Percentiles rank a stretch among this genome's conserved stretches.
phyloP scores from a whole-genome alignment of 2,329 filamentous ascomycete species.

The Penicillium sp. region DNA sequence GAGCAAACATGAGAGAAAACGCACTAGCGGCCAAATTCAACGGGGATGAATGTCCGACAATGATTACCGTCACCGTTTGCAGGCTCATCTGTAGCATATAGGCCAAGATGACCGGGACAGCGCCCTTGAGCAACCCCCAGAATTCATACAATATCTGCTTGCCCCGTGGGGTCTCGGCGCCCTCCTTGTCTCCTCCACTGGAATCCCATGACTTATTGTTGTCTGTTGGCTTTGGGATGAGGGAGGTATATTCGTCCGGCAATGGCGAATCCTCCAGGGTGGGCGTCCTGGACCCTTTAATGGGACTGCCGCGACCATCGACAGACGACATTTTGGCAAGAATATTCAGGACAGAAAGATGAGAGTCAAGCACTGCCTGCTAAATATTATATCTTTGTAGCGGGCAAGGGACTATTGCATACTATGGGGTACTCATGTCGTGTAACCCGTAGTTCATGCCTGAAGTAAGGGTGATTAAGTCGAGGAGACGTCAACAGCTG shows the following conservation, averaged over 20 bases:
- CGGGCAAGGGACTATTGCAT: neutral
- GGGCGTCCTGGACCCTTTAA: neutral
- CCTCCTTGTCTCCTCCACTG: neutral
- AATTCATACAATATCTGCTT: slow-evolving; percentile 48
- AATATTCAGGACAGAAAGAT: no score
- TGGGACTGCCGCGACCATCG: neutral
- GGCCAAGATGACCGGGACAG: slow-evolving; percentile 72
- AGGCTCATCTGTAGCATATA: slow-evolving; percentile 82
- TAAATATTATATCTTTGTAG: neutral
- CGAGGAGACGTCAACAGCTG: neutral
- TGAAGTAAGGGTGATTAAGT: neutral
- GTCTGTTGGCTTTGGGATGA: slow-evolving; percentile 16
- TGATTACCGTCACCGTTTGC: slow-evolving; percentile 73
- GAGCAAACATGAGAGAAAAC: slow-evolving; percentile 91
- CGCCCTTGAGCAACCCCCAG: slow-evolving; percentile 61
- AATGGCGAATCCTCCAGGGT: no score
- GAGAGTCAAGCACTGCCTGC: no score
- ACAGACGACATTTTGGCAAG: neutral
- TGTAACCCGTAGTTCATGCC: no score
- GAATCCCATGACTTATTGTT: neutral
- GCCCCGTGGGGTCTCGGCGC: neutral
- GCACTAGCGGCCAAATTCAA: slow-evolving; percentile 75
- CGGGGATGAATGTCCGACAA: slow-evolving; percentile 72
- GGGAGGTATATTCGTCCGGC: slow-evolving; percentile 26
- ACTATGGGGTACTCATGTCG: neutral